phyloP scores from a whole-genome alignment of 2,329 filamentous ascomycete species.

The Cytospora piceae region DNA sequence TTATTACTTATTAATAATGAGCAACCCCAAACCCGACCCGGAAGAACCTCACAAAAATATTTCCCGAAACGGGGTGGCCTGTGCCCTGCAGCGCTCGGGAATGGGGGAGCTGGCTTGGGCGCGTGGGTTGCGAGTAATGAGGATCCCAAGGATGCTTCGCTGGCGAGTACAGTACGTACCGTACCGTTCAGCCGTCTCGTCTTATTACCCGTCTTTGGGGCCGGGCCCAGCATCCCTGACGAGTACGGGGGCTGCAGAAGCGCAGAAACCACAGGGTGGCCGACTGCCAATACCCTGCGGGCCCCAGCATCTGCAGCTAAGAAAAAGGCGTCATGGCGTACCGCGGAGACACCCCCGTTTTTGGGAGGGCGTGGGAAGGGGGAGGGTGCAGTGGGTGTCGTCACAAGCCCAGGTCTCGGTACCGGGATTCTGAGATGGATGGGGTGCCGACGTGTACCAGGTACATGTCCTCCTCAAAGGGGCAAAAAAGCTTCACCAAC shows the following conservation, averaged over 20 bases:
- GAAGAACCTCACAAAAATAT: conserved; percentile 17
- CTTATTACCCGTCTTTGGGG: conserved; percentile 24
- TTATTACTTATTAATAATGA: conserved; percentile 8
- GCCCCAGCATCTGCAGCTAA: conserved; percentile 31
- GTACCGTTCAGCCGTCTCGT: background rate
- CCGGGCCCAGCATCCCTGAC: conserved; percentile 25
- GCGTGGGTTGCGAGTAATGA: conserved; percentile 28
- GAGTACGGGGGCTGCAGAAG: conserved; percentile 24
- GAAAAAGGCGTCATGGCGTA: conserved; percentile 30
- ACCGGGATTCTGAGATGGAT: conserved; percentile 17
- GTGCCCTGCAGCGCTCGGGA: conserved; percentile 9
- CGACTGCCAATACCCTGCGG: conserved; percentile 26
- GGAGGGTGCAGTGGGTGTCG: conserved; percentile 10
- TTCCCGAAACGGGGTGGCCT: conserved; percentile 24
- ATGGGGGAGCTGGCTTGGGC: conserved; percentile 6
- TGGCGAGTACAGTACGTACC: conserved; percentile 1
- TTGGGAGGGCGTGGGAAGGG: conserved; percentile 25
- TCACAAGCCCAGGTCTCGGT: conserved; percentile 19
- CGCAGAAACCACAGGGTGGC: conserved; percentile 19
- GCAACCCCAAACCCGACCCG: conserved; percentile 12
- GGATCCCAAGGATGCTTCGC: background rate
- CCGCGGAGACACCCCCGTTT: conserved; percentile 28
- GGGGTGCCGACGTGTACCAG: conserved; percentile 22
- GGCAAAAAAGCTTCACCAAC: conserved; percentile 23
- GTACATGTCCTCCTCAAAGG: conserved; percentile 15